These are phyloP conservation scores for Penicillium nordicum DNA, from an alignment of 2,329 filamentous ascomycete species.

Conservation along the genomic window DNA sequence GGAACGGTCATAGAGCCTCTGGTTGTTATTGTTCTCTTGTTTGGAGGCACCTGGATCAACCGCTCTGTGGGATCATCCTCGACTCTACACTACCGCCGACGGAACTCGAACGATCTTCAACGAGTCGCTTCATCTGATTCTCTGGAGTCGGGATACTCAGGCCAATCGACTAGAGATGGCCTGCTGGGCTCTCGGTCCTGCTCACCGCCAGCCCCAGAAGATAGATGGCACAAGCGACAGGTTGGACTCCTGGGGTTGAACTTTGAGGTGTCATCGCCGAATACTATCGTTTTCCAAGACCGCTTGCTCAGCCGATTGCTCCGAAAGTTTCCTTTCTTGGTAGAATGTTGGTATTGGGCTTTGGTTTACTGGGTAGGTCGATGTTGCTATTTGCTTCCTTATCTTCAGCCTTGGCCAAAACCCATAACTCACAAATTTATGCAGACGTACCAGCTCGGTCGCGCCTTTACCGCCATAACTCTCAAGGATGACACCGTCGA, in stretches of 20 bases:
- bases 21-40: slow-evolving; percentile 57
- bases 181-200: slow-evolving; percentile 31
- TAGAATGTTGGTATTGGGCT: slow-evolving; percentile 75
- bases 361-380: slow-evolving; percentile 70
- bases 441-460: slow-evolving; percentile 70
- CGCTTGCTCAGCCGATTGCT: slow-evolving; percentile 62
- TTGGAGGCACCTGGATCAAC: slow-evolving; percentile 62
- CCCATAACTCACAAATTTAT: slow-evolving; percentile 7
- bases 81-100: slow-evolving; percentile 15
- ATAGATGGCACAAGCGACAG: slow-evolving; percentile 51
- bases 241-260: slow-evolving; percentile 47
- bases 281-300: slow-evolving; percentile 59
- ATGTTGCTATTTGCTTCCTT: background rate
- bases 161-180: slow-evolving; percentile 35
- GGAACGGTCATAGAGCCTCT: slow-evolving; percentile 61
- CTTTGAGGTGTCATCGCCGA: slow-evolving; percentile 55
- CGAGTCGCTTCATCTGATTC: slow-evolving; percentile 36
- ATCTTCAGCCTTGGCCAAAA: background rate
- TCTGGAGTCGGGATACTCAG: slow-evolving; percentile 41
- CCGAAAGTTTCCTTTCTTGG: slow-evolving; percentile 66
- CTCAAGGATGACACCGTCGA: slow-evolving; percentile 66
- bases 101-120: slow-evolving; percentile 17
- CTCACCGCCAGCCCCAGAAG: slow-evolving; percentile 41
- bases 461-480: slow-evolving; percentile 67
- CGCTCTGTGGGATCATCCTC: slow-evolving; percentile 32